A percentile compares a stretch with the other conserved stretches of the same genome.
Evolutionary conservation across 164 flowering plant genomes (phyloP).

Genomic region (Chimonanthus salicifolius): DNA sequence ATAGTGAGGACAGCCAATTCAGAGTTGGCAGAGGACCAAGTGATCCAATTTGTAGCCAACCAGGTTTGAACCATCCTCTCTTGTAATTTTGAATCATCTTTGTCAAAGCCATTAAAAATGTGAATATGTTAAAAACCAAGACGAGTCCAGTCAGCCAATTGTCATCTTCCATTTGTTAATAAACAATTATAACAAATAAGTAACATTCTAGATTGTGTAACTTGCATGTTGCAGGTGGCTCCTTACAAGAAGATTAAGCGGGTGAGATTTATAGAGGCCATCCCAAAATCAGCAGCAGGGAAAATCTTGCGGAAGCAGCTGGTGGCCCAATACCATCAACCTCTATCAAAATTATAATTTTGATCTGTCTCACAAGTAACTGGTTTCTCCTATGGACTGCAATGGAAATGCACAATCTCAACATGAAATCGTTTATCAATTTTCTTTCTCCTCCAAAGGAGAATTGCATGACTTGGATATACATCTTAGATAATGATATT

Average conservation of each 20-base stretch:
- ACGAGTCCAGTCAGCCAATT: too few relatives aligned
- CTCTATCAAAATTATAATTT: conserved; percentile 37
- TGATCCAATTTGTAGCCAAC: conserved; percentile 50
- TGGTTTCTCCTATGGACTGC: too few relatives aligned
- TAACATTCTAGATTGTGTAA: too few relatives aligned
- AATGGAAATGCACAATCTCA: too few relatives aligned
- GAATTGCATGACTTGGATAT: too few relatives aligned
- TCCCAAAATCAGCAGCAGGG: conserved; percentile 68
- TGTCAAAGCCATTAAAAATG: not conserved
- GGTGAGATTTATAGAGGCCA: conserved; percentile 39
- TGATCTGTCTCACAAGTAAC: not conserved
- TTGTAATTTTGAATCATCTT: not conserved
- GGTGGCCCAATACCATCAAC: conserved; percentile 19
- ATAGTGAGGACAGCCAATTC: conserved; percentile 45
- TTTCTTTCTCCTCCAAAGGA: too few relatives aligned
- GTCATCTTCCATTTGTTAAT: too few relatives aligned
- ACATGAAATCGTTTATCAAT: too few relatives aligned
- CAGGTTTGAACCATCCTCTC: conserved; percentile 35
- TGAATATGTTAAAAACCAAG: too few relatives aligned
- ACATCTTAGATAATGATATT: too few relatives aligned
- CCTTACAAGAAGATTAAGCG: conserved; percentile 65
- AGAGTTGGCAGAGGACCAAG: conserved; percentile 40
- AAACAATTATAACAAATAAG: too few relatives aligned
- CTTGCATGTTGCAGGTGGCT: conserved; percentile 40
- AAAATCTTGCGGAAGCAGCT: conserved; percentile 61